phyloP scores from a whole-genome alignment of 768 basidiomycete genomes.

The Boletales sp. region DNA sequence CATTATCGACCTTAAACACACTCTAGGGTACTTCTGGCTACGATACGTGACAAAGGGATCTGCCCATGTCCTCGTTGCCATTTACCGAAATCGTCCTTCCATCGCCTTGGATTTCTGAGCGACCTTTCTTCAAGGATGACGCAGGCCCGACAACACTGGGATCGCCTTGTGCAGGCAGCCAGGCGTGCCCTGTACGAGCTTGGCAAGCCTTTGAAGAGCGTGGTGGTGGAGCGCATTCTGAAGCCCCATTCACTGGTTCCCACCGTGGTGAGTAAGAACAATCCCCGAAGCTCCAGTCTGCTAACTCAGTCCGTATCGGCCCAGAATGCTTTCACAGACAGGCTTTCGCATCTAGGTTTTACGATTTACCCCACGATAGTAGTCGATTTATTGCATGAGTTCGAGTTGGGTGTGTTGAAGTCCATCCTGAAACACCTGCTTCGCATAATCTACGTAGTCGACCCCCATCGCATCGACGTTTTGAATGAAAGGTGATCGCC shows the following conservation, averaged over 20 bases:
- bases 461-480: background rate
- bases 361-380: background rate
- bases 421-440: background rate
- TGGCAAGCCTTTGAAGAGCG: background rate
- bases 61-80: slow-evolving; percentile 22
- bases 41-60: slow-evolving; percentile 20
- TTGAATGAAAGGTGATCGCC: background rate
- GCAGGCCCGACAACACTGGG: background rate
- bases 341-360: background rate
- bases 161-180: background rate
- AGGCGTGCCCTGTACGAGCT: background rate
- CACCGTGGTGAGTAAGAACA: background rate
- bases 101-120: background rate
- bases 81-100: background rate
- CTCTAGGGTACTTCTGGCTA: slow-evolving; percentile 23
- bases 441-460: background rate
- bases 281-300: background rate
- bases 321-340: slow-evolving; percentile 1
- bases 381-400: slow-evolving; percentile 1
- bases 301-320: too few relatives aligned
- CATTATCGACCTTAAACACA: too few relatives aligned
- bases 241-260: background rate
- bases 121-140: background rate
- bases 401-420: background rate
- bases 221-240: background rate